Percentiles rank a stretch among this genome's conserved stretches.
Evolutionary conservation across 2,329 filamentous ascomycete genomes (phyloP).

Genomic region (Fusarium sp.): DNA sequence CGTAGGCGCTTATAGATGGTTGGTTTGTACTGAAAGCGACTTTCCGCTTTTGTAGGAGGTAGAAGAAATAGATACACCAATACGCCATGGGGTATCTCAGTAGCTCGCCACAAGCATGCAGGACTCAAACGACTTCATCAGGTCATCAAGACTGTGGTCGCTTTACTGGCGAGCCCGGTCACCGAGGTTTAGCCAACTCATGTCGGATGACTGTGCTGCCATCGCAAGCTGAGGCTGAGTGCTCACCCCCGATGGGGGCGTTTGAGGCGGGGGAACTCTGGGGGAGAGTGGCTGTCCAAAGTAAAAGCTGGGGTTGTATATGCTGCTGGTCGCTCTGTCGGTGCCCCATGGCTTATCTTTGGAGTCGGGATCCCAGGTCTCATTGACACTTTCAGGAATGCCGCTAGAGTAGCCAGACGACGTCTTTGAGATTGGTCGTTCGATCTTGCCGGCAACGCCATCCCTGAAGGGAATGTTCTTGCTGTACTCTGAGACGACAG

Average conservation of each 20-base stretch:
- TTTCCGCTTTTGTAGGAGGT: slow-evolving; percentile 1
- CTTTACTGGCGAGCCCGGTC: slow-evolving; percentile 53
- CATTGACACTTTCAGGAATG: slow-evolving; percentile 72
- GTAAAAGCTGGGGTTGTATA: slow-evolving; percentile 62
- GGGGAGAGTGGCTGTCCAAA: slow-evolving; percentile 57
- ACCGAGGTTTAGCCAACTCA: slow-evolving; percentile 84
- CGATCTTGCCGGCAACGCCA: slow-evolving; percentile 71
- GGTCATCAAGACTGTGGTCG: slow-evolving; percentile 33
- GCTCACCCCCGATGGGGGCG: slow-evolving; percentile 56
- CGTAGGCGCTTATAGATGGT: slow-evolving; percentile 23
- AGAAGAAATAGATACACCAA: slow-evolving; percentile 22
- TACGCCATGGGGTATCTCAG: slow-evolving; percentile 40
- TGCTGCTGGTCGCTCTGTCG: slow-evolving; percentile 64
- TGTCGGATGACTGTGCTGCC: slow-evolving; percentile 70
- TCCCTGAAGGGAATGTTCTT: slow-evolving; percentile 65
- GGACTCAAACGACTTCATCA: slow-evolving; percentile 35
- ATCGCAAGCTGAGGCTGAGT: slow-evolving; percentile 64
- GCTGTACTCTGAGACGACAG: slow-evolving; percentile 71
- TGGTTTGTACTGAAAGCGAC: slow-evolving; percentile 10
- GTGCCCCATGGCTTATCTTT: slow-evolving; percentile 62
- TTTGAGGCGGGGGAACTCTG: slow-evolving; percentile 49
- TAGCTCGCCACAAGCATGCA: slow-evolving; percentile 28
- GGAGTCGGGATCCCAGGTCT: slow-evolving; percentile 65
- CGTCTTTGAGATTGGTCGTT: slow-evolving; percentile 65
- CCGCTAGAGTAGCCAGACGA: slow-evolving; percentile 73